Evolutionary conservation across 1,139 yeast genomes (phyloP), one percentile per base, ranked within the genome.

Genomic region (Saccharomyces hybrid): DNA sequence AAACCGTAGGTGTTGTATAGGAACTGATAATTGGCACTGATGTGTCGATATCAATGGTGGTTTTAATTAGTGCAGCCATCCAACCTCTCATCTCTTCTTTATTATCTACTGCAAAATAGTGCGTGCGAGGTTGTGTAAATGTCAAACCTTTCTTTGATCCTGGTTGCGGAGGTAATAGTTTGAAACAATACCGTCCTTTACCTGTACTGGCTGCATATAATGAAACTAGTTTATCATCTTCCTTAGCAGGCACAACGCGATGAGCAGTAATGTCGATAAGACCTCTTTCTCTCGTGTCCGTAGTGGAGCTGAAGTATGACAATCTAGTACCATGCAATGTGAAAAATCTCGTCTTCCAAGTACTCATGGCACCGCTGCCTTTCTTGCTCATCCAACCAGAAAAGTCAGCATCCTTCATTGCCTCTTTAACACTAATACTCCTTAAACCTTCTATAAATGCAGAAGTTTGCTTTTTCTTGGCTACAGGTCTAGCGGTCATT

Each of bases 321-420:
- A 93, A 74, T 62, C 99, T 77, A 0, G 99, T 95, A 5, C 96
- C 97, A 71, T 91, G 97, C 48, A 93, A 76, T 1, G 95, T 84
- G 67, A 93, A 93, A 67, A 82, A 93, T 57, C 99, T 80, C 54
- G 86, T 84, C 64, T 91, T 85, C 99, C 99, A 93, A 13, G 91
- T 83, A 16, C 89, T 88, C 62, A 84, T 80, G n/a, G 95, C 81
- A 52, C 86, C 81, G 57, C 86, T 88, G 38, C 97, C 96, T 61
- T 88, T 83, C 70, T 93, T 93, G 52, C 91, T 82, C 96, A 95
- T 87, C 96, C 97, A 93, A 1, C 99, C 99, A 53, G 90, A 84
- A 65, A 76, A 82, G 56, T 79, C 85, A 0, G 98, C 90, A 13
- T 84, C 74, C 62, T 82, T 82, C 50, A 86, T 81, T 0, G 98